Percentiles rank a stretch among this genome's conserved stretches.
Conservation (phyloP, 345 rosid genomes). For the Syzygium aqueum region DNA sequence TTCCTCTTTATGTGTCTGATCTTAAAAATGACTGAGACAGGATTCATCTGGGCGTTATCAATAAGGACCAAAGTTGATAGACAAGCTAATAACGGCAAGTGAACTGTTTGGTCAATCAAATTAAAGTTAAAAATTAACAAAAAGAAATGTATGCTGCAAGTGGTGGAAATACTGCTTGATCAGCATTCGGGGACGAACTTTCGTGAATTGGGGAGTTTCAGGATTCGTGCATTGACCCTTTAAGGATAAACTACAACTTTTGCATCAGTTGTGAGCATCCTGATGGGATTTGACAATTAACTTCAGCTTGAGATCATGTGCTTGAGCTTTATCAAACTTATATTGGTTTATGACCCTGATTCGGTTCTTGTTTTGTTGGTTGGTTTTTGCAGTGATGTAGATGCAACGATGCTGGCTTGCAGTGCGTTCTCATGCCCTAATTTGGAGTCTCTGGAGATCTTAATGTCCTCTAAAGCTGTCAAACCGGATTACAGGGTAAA, state of each 20-base stretch:
- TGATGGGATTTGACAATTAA: no score
- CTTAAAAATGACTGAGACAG: no score
- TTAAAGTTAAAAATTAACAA: neutral
- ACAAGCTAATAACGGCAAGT: neutral
- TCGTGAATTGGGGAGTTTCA: no score
- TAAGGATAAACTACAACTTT: no score
- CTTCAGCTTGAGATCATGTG: no score
- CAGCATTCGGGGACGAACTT: no score
- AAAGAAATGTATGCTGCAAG: no score
- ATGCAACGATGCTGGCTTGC: neutral
- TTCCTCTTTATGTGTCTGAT: neutral
- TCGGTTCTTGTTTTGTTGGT: neutral
- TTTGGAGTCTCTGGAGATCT: conserved; percentile 76
- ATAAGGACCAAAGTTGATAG: no score
- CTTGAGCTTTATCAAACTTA: neutral
- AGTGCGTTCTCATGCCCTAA: conserved; percentile 88
- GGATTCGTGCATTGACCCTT: no score
- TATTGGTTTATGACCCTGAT: neutral
- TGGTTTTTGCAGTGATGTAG: neutral
- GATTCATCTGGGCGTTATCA: no score
- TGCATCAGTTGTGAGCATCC: no score
- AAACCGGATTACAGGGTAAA: conserved; percentile 84
- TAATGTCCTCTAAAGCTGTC: conserved; percentile 22
- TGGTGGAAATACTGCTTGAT: no score
- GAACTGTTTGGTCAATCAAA: neutral